Percentiles rank a stretch among this genome's conserved stretches.
phyloP scores from a whole-genome alignment of 2,329 filamentous ascomycete species.

The Diaporthe nobilis region DNA sequence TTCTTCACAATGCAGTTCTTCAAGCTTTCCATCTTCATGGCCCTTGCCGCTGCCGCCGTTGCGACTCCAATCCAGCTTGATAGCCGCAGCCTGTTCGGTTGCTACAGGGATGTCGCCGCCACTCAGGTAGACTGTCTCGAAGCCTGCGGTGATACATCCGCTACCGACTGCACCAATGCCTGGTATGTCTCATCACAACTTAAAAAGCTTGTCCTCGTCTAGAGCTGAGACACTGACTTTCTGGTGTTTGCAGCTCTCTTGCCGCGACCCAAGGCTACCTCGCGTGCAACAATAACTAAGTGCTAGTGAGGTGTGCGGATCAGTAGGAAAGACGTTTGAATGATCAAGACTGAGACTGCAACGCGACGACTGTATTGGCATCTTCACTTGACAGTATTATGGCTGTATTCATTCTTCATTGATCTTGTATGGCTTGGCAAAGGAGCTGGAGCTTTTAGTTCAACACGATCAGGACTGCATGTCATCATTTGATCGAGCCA shows the following conservation, averaged over 20 bases:
- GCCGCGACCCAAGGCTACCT: conserved; percentile 10
- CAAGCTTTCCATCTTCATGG: not conserved
- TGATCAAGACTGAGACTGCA: too few species aligned
- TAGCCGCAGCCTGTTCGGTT: not conserved
- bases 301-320: not conserved
- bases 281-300: conserved; percentile 3
- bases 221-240: not conserved
- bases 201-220: too few species aligned
- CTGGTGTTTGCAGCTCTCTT: not conserved
- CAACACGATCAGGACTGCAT: too few species aligned
- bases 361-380: too few species aligned
- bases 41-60: not conserved
- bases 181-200: not conserved
- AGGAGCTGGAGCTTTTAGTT: too few species aligned
- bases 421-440: too few species aligned
- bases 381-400: too few species aligned
- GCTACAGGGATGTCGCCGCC: conserved; percentile 17
- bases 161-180: conserved; percentile 21
- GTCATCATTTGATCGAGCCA: too few species aligned
- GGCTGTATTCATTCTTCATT: too few species aligned
- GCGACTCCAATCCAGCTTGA: not conserved
- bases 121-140: not conserved
- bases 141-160: conserved; percentile 9
- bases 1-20: not conserved
- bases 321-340: too few species aligned